Evolutionary conservation across 148 eudicot species (phyloP).

Genomic region (Arbutus unedo): DNA sequence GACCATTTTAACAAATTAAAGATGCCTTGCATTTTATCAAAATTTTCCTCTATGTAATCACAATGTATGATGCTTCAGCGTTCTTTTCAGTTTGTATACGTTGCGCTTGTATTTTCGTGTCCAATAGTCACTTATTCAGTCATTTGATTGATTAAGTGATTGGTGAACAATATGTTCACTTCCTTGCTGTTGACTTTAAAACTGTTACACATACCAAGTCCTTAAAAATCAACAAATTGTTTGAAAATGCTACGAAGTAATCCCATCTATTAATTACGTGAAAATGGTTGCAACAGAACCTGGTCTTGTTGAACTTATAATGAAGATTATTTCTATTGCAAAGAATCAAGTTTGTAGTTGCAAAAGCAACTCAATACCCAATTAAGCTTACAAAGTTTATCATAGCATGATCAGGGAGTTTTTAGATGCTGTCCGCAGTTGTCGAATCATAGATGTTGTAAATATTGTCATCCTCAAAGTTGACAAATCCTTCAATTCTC

Average conservation of each 20-base stretch:
- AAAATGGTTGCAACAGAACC: not conserved
- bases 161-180: not conserved
- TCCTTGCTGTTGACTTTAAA: not conserved
- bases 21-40: not conserved
- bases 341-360: not conserved
- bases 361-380: not conserved
- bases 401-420: not conserved
- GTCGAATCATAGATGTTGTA: not conserved
- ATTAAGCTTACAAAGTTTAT: not conserved
- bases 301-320: not conserved
- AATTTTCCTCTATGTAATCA: not conserved
- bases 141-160: not conserved
- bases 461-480: not conserved
- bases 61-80: not conserved
- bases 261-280: not conserved
- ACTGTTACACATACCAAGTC: not conserved
- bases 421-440: not conserved
- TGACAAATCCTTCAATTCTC: not conserved
- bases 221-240: not conserved
- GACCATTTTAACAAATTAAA: not conserved
- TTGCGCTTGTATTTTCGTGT: not conserved
- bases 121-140: not conserved
- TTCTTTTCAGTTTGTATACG: not conserved
- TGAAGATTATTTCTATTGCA: not conserved
- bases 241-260: not conserved